phyloP scores from a whole-genome alignment of 2,329 filamentous ascomycete genomes.

The Corynespora cassiicola region DNA sequence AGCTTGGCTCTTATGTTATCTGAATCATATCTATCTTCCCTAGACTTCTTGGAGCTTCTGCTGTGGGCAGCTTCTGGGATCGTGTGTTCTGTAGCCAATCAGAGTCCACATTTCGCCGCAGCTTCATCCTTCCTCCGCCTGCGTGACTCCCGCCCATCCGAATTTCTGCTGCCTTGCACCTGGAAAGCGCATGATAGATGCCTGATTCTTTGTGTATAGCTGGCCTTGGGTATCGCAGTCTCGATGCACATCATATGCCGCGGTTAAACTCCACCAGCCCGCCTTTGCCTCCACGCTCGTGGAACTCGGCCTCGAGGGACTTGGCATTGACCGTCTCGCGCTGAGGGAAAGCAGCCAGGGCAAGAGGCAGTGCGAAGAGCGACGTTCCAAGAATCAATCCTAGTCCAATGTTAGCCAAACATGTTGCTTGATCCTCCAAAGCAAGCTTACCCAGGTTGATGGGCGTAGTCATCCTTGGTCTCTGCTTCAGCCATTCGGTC shows the following conservation, averaged over 20 bases:
- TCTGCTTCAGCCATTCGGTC: conserved; percentile 78
- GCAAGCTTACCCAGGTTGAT: conserved; percentile 74
- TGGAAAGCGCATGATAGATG: background rate
- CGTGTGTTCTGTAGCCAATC: conserved; percentile 9
- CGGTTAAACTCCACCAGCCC: conserved; percentile 96
- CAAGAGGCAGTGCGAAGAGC: conserved; percentile 86
- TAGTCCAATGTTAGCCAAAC: conserved; percentile 26
- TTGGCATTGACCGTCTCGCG: conserved; percentile 80
- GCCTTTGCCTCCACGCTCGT: conserved; percentile 75
- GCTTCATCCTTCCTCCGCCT: background rate
- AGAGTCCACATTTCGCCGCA: conserved; percentile 7
- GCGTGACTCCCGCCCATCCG: background rate
- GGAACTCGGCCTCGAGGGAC: conserved; percentile 85
- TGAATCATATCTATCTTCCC: too few relatives aligned
- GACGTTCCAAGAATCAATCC: conserved; percentile 83
- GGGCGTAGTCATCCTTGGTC: conserved; percentile 78
- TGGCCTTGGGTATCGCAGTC: background rate
- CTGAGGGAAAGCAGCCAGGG: conserved; percentile 91
- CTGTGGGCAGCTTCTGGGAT: too few relatives aligned
- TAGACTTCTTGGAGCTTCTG: too few relatives aligned
- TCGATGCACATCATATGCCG: conserved; percentile 72
- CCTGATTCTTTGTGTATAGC: background rate
- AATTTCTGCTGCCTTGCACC: background rate
- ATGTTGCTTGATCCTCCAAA: conserved; percentile 30
- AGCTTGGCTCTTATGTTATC: too few relatives aligned